Evolutionary conservation across 2,329 filamentous ascomycete species (phyloP), one percentile per base, ranked within the genome.

Genomic region (Seiridium cupressi): DNA sequence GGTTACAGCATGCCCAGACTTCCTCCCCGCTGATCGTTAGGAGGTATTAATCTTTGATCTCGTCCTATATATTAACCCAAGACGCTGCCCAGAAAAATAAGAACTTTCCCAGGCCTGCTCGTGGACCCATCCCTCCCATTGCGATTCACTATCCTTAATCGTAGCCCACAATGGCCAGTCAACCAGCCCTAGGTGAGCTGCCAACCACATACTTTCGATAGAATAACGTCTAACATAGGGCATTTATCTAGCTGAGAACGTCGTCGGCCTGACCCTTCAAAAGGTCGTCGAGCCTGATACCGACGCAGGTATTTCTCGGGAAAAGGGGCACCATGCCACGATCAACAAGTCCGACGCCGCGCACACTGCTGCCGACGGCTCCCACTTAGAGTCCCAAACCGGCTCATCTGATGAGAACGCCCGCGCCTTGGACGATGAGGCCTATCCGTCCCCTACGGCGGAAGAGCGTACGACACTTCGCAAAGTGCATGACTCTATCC

Each of bases 391-490:
- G 34, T 64, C 63, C 31, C 63, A 61, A 8, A 34, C 54, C 44
- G 60, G 53, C 31, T 66, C 64, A 26, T 18, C 57, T 5, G 61
- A 60, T 40, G 54, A 59, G 44, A 34, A 55, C 7, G 51, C 42
- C 26, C 42, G 62, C 8, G 59, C 61, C 6, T 59, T 69, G 31
- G 68, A 71, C 51, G 40, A 65, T 51, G 69, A 69, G 51, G 35
- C 32, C 7, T 73, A 74, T 59, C 73, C 75, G 8, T 61, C 69
- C 38, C 79, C 81, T 1, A 84, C 80, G 0, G 74, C 77, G 5
- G 79, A 84, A 51, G 81, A 85, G 64, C 62, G 65, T 3, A 60
- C 59, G 2, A 78, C 73, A 1, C 70, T 85, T 11, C 78, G 81
- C 31, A 80, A 77, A 59, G 76, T 84, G 1, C 68, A 77, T 31